Conservation (phyloP, 257 asterid species). For the Nicotiana benthamiana region DNA sequence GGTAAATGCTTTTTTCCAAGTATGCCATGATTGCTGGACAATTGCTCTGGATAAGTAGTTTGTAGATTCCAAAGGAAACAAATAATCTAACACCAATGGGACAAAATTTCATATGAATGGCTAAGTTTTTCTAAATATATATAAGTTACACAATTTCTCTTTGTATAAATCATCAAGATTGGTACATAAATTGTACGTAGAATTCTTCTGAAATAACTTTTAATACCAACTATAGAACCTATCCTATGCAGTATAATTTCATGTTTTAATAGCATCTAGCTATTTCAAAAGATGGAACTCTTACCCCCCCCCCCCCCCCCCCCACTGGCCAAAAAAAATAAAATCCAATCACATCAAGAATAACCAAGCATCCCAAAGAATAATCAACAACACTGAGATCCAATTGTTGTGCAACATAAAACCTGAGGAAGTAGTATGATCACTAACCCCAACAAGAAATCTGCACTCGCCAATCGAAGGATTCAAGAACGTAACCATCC, state of each 20-base stretch:
- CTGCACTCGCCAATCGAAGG: constrained; percentile 77
- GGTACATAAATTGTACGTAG: background rate
- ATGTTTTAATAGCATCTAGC: background rate
- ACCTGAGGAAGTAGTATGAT: constrained; percentile 28
- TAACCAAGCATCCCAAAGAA: constrained; percentile 29
- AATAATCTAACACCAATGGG: too few relatives aligned
- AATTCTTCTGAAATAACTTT: constrained; percentile 8
- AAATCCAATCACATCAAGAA: constrained; percentile 15
- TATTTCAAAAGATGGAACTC: constrained; percentile 25
- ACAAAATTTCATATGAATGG: too few relatives aligned
- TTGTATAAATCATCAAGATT: background rate
- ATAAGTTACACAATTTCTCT: background rate
- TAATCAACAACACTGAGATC: constrained; percentile 18
- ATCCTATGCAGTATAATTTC: constrained; percentile 34
- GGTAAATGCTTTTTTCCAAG: too few relatives aligned
- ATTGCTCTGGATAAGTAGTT: too few relatives aligned
- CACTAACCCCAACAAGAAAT: constrained; percentile 77
- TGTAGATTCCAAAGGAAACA: too few relatives aligned
- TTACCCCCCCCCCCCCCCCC: constrained; percentile 21
- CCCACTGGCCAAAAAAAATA: background rate
- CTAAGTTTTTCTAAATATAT: background rate
- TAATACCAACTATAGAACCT: constrained; percentile 20
- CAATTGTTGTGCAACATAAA: constrained; percentile 13
- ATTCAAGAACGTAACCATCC: constrained; percentile 85
- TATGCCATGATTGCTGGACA: too few relatives aligned